A percentile compares a stretch with the other conserved stretches of the same genome.
These are phyloP conservation scores for Rhododendron ovatum DNA, from an alignment of 148 eudicot genomes.

Conservation along the genomic window DNA sequence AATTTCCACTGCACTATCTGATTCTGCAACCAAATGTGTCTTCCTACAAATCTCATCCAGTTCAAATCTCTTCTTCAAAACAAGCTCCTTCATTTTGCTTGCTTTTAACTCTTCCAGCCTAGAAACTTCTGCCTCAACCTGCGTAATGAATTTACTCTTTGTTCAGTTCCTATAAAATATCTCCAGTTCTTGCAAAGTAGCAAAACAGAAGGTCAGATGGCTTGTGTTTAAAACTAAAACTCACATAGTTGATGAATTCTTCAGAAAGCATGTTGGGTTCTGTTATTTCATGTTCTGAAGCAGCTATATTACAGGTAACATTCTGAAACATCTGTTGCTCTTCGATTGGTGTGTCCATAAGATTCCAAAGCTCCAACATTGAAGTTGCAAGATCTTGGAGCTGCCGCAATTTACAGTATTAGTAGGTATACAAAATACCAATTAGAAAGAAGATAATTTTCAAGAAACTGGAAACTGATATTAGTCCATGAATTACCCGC, in stretches of 20 bases:
- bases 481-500: slow-evolving; percentile 23
- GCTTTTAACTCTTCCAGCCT: slow-evolving; percentile 82
- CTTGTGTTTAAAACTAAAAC: slow-evolving; percentile 2
- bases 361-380: slow-evolving; percentile 64
- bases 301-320: slow-evolving; percentile 57
- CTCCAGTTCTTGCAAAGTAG: background rate
- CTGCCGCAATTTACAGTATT: slow-evolving; percentile 21
- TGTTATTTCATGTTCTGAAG: slow-evolving; percentile 57
- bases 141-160: slow-evolving; percentile 15
- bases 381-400: slow-evolving; percentile 59
- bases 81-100: slow-evolving; percentile 93
- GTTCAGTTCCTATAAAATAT: slow-evolving; percentile 1
- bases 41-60: slow-evolving; percentile 76
- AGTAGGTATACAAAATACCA: background rate
- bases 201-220: background rate
- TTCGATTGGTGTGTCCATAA: slow-evolving; percentile 66
- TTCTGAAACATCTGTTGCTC: slow-evolving; percentile 51
- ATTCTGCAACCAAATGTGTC: slow-evolving; percentile 67
- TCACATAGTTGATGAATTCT: slow-evolving; percentile 47
- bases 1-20: slow-evolving; percentile 47
- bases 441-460: slow-evolving; percentile 2
- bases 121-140: slow-evolving; percentile 86
- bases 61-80: slow-evolving; percentile 77
- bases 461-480: background rate
- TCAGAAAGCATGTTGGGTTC: slow-evolving; percentile 48